Evolutionary conservation across 495 filamentous ascomycete genomes (phyloP), one percentile per base, ranked within the genome.

Genomic region (Aspergillus heteromorphus): DNA sequence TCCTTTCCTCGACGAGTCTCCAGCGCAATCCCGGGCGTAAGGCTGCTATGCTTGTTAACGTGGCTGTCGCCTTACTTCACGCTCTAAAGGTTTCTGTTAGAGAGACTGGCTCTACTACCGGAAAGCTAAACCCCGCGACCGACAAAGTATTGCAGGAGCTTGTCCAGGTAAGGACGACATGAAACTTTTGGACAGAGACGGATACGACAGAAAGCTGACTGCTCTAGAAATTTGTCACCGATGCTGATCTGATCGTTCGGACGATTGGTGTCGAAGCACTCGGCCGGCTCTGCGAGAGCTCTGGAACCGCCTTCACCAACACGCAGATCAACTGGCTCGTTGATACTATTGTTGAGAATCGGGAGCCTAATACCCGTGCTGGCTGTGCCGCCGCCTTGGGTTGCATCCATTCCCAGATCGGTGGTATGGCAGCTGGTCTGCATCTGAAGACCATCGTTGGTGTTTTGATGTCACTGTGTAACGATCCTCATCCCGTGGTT

Each of bases 371-470:
- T 63, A 89, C 89, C 11, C 85, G 93, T 63, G 91, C 93, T 38
- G 93, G 93, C 23, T 99, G 91, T 66, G 95, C 95, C 17, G 85
- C 93, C 73, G 91, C 93, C 30, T 74, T 99, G 52, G 93, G 92
- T 13, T 89, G 86, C 57, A 97, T 97, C 41, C 93, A 97, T 68
- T 85, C 90, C 2, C 89, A 96, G 65, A 88, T 97, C 27, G 93
- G 93, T 51, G 93, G 93, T 58, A 97, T 99, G 92, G 95, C 95
- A 53, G 93, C 93, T 48, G 91, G 91, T n/a, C 87, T 91, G 61
- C 93, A 99, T 67, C 74, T 99, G 13, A 97, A 97, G 72, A 95
- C 89, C 7, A 97, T 99, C 48, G 83, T 95, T 31, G 88, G 91
- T 16, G 91, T 99, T 30, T 70, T 99, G 18, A 92, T 97, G 88